A percentile compares a stretch with the other conserved stretches of the same genome.
These are phyloP conservation scores for Penicillium alfredii DNA, from an alignment of 495 filamentous ascomycete genomes.

Conservation along the genomic window DNA sequence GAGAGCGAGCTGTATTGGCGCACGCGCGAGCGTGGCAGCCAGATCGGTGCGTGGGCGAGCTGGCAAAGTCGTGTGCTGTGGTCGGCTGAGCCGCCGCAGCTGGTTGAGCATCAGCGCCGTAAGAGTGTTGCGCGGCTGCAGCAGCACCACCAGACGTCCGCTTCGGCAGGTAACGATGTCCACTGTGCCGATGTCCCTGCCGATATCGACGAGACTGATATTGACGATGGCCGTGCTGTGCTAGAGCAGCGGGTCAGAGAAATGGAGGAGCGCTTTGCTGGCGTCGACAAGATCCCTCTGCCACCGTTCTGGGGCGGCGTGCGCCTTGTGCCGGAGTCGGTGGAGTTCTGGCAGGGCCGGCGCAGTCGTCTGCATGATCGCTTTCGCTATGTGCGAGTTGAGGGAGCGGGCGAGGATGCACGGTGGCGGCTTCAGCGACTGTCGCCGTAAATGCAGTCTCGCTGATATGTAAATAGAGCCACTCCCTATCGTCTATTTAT, in stretches of 20 bases:
- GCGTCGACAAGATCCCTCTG: constrained; percentile 70
- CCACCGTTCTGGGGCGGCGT: constrained; percentile 94
- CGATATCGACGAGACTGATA: constrained; percentile 56
- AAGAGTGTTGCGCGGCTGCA: constrained; percentile 32
- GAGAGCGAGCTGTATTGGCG: constrained; percentile 88
- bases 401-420: constrained; percentile 50
- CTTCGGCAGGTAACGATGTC: constrained; percentile 15
- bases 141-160: too few relatives aligned
- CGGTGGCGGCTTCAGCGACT: constrained; percentile 37
- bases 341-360: constrained; percentile 96
- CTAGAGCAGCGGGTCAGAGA: constrained; percentile 66
- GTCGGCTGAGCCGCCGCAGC: constrained; percentile 28
- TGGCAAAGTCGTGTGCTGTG: constrained; percentile 70
- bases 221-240: constrained; percentile 56
- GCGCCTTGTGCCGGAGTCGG: constrained; percentile 73
- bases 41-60: constrained; percentile 92
- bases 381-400: constrained; percentile 69
- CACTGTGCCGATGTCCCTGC: constrained; percentile 27
- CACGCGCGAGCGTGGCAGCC: constrained; percentile 69
- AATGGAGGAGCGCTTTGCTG: constrained; percentile 66
- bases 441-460: constrained; percentile 27
- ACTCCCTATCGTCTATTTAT: too few relatives aligned
- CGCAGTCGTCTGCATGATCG: constrained; percentile 87
- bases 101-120: constrained; percentile 23
- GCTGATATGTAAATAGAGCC: constrained; percentile 1